Conservation (phyloP, 225 moss, liverwort and hornwort species). For the Ulota crispa region DNA sequence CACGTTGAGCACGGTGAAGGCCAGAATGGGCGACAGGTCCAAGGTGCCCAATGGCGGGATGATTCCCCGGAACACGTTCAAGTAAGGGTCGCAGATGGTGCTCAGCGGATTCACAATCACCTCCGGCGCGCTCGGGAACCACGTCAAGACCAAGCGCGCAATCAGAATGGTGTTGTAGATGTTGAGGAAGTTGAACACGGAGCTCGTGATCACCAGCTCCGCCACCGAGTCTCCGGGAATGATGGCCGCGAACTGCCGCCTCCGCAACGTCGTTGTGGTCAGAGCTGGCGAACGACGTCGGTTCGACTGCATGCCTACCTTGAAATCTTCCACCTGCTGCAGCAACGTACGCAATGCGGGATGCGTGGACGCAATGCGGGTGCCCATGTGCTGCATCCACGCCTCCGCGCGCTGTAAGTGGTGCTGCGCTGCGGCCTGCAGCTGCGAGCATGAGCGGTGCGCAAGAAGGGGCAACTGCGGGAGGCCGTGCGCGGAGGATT, state of each 20-base stretch:
- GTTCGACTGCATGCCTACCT: conserved; percentile 3
- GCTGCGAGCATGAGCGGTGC: conserved; percentile 26
- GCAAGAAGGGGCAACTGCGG: conserved; percentile 31
- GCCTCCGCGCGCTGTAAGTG: conserved; percentile 41
- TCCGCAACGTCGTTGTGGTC: conserved; percentile 40
- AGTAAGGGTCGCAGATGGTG: conserved; percentile 93
- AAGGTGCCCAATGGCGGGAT: conserved; percentile 77
- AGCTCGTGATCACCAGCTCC: conserved; percentile 88
- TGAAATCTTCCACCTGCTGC: conserved; percentile 41
- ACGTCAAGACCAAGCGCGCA: conserved; percentile 82
- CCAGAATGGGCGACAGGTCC: conserved; percentile 90
- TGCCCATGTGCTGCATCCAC: conserved; percentile 36
- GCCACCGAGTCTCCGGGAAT: conserved; percentile 95
- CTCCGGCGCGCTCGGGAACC: conserved; percentile 92
- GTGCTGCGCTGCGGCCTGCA: conserved; percentile 29
- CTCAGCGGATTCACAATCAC: conserved; percentile 80
- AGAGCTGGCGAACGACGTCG: neutral
- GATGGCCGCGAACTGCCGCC: conserved; percentile 77
- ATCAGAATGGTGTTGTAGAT: conserved; percentile 92
- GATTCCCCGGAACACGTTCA: conserved; percentile 93
- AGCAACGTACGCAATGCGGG: conserved; percentile 36
- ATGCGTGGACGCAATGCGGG: conserved; percentile 23
- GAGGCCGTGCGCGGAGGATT: conserved; percentile 13
- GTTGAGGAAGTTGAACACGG: conserved; percentile 85
- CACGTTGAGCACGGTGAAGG: conserved; percentile 88